Evolutionary conservation across 2,329 filamentous ascomycete species (phyloP).

Genomic region (Fusarium euwallaceae): DNA sequence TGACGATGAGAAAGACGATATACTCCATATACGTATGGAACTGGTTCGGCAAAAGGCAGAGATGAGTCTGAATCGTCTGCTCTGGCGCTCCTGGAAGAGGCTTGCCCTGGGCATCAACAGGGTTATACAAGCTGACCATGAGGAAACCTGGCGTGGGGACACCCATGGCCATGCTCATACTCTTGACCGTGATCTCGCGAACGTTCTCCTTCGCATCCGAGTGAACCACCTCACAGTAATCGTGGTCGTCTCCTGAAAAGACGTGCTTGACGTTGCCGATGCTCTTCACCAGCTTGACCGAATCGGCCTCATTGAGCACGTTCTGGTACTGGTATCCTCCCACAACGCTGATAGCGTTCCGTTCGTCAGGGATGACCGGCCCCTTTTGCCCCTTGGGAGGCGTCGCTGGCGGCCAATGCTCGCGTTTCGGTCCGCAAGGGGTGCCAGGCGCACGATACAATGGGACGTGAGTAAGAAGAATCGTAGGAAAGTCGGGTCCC

Average conservation of each 20-base stretch:
- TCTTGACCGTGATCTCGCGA: conserved; percentile 94
- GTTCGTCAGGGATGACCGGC: conserved; percentile 71
- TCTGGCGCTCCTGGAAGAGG: conserved; percentile 59
- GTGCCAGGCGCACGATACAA: conserved; percentile 86
- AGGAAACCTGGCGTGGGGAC: conserved; percentile 89
- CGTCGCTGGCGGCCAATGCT: conserved; percentile 81
- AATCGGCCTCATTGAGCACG: conserved; percentile 83
- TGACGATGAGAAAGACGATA: conserved; percentile 70
- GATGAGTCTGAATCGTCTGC: conserved; percentile 84
- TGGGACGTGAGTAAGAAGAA: conserved; percentile 92
- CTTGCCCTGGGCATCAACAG: conserved; percentile 73
- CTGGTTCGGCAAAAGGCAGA: conserved; percentile 92
- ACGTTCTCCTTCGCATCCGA: conserved; percentile 74
- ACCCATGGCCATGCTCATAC: conserved; percentile 96
- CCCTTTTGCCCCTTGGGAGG: conserved; percentile 69
- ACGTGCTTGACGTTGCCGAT: conserved; percentile 86
- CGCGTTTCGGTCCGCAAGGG: conserved; percentile 87
- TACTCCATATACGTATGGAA: conserved; percentile 87
- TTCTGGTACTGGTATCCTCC: conserved; percentile 97
- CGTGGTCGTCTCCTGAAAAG: conserved; percentile 97
- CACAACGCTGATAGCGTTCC: conserved; percentile 82
- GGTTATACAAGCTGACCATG: conserved; percentile 93
- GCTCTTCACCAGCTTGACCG: conserved; percentile 79
- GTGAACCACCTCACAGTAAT: conserved; percentile 94
- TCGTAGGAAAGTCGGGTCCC: conserved; percentile 79